phyloP scores from a whole-genome alignment of 2,329 filamentous ascomycete genomes.

The Fusarium sp. region DNA sequence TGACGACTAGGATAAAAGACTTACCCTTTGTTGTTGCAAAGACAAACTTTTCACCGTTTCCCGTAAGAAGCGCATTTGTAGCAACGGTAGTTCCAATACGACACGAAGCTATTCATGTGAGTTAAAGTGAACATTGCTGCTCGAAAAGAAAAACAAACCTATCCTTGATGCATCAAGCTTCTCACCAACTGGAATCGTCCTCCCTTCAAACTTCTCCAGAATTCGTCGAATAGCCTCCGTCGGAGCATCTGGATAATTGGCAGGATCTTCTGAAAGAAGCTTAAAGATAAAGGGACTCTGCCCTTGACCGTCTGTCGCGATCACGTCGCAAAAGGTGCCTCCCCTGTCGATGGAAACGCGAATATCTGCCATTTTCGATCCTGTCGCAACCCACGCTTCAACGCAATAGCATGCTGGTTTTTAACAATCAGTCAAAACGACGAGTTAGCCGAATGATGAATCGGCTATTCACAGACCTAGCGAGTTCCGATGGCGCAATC shows the following conservation, averaged over 20 bases:
- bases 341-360: constrained; percentile 65
- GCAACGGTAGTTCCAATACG: constrained; percentile 83
- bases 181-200: constrained; percentile 61
- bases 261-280: constrained; percentile 78
- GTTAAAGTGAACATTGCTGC: constrained; percentile 37
- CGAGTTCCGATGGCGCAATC: constrained; percentile 1
- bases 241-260: constrained; percentile 78
- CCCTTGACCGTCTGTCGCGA: constrained; percentile 69
- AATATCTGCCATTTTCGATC: constrained; percentile 35
- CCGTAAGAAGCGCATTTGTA: constrained; percentile 79
- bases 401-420: constrained; percentile 1
- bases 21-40: constrained; percentile 72
- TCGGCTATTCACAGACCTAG: not conserved
- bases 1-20: not conserved
- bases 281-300: constrained; percentile 79
- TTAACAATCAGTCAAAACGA: not conserved
- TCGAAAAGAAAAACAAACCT: constrained; percentile 26
- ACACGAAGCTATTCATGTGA: constrained; percentile 67
- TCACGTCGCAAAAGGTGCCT: constrained; percentile 81
- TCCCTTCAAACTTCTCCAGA: constrained; percentile 67
- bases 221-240: constrained; percentile 77
- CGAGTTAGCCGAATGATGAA: not conserved
- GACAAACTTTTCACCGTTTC: constrained; percentile 78
- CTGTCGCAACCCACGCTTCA: not conserved
- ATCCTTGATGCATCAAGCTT: constrained; percentile 51